Percentiles rank a stretch among this genome's conserved stretches.
Conservation (phyloP, 2,329 filamentous ascomycete species). For the Aspergillus brasiliensis region DNA sequence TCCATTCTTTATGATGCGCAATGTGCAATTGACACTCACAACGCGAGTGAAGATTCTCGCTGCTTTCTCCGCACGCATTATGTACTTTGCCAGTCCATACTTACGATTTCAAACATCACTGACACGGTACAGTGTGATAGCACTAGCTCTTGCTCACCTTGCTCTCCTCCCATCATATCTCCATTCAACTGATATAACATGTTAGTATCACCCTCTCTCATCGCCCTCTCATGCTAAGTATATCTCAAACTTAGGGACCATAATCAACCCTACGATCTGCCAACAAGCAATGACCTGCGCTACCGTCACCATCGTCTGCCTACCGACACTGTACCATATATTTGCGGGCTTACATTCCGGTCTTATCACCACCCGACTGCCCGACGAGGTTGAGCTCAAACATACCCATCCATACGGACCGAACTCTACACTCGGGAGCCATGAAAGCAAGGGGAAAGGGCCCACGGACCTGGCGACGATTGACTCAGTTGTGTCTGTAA, state of each 20-base stretch:
- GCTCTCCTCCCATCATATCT: conserved; percentile 20
- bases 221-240: background rate
- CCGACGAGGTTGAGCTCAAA: conserved; percentile 18
- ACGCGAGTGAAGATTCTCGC: conserved; percentile 25
- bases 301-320: conserved; percentile 26
- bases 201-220: conserved; percentile 11
- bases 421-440: conserved; percentile 14
- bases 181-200: conserved; percentile 21
- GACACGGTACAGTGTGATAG: conserved; percentile 14
- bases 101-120: background rate
- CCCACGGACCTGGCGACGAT: background rate
- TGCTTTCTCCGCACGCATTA: conserved; percentile 21
- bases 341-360: conserved; percentile 28
- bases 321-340: conserved; percentile 30
- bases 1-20: conserved; percentile 28
- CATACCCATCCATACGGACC: conserved; percentile 12
- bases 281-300: conserved; percentile 28
- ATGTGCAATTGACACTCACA: conserved; percentile 23
- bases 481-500: background rate
- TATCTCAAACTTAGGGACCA: conserved; percentile 14
- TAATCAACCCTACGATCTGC: conserved; percentile 18
- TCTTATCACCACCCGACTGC: conserved; percentile 21
- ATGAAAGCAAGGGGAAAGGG: conserved; percentile 2
- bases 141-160: conserved; percentile 18
- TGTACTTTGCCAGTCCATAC: conserved; percentile 6